Evolutionary conservation across 441 rosid species (phyloP).

Genomic region (Sinapis alba): DNA sequence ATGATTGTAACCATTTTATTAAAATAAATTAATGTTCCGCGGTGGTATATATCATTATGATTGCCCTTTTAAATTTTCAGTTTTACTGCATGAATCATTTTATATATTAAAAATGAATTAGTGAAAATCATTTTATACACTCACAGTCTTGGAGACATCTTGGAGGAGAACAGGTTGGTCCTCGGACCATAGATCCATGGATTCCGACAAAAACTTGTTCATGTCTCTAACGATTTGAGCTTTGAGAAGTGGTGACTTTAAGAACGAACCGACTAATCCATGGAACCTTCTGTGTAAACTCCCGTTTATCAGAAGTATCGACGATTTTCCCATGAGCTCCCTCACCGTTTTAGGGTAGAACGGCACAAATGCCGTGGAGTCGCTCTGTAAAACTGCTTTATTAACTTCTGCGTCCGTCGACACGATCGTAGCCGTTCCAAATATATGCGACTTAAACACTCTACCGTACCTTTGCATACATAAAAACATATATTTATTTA

Average conservation of each 20-base stretch:
- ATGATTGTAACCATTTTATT: conserved; percentile 38
- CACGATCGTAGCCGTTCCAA: conserved; percentile 79
- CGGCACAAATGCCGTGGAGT: conserved; percentile 80
- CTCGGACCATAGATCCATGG: conserved; percentile 78
- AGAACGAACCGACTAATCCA: conserved; percentile 83
- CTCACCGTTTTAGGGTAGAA: conserved; percentile 90
- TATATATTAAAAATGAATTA: background rate
- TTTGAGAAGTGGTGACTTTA: conserved; percentile 85
- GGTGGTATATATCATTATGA: conserved; percentile 17
- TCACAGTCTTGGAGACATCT: conserved; percentile 85
- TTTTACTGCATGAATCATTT: conserved; percentile 4
- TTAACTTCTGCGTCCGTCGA: conserved; percentile 96
- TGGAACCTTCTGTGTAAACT: conserved; percentile 90
- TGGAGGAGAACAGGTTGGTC: conserved; percentile 70
- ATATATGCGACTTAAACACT: conserved; percentile 96
- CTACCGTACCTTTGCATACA: conserved; percentile 67
- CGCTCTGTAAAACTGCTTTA: conserved; percentile 83
- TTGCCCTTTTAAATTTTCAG: background rate
- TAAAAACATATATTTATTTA: background rate
- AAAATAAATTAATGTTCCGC: background rate
- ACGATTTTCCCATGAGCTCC: conserved; percentile 94
- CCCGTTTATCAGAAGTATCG: conserved; percentile 84
- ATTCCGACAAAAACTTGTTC: conserved; percentile 62
- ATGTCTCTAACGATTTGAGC: conserved; percentile 86
- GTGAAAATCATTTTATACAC: conserved; percentile 31